Evolutionary conservation across 768 basidiomycete species (phyloP).

Genomic region (Daedaleopsis nitida): DNA sequence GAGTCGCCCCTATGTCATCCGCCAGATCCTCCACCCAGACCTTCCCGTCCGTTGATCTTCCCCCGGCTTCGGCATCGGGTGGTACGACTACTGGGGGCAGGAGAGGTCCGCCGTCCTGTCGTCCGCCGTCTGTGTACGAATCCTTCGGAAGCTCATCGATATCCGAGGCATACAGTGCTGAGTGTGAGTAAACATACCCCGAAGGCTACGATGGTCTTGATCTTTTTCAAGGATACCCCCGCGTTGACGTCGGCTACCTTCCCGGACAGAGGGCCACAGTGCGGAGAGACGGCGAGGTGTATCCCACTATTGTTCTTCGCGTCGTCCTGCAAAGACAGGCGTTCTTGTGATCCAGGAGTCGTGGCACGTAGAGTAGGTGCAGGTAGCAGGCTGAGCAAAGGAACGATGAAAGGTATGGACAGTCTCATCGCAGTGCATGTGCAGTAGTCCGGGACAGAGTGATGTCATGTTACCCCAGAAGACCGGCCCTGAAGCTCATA

Average conservation of each 20-base stretch:
- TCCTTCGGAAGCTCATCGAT: constrained; percentile 33
- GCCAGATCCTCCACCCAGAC: constrained; percentile 55
- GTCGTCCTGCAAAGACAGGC: too few species aligned
- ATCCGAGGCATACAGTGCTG: neutral
- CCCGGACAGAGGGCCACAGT: constrained; percentile 44
- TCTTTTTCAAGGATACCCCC: constrained; percentile 39
- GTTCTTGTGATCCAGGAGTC: too few species aligned
- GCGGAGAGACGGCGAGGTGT: constrained; percentile 48
- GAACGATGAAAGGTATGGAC: too few species aligned
- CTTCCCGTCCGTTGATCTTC: constrained; percentile 51
- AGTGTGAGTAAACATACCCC: constrained; percentile 37
- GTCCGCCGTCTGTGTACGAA: constrained; percentile 53
- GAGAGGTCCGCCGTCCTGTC: constrained; percentile 46
- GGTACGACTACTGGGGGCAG: constrained; percentile 42
- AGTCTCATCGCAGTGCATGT: too few species aligned
- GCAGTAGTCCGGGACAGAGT: too few species aligned
- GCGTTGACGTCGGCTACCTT: constrained; percentile 49
- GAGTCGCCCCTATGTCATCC: constrained; percentile 36
- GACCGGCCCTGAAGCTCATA: too few species aligned
- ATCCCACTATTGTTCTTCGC: constrained; percentile 25
- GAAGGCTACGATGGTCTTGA: constrained; percentile 55
- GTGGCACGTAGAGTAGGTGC: too few species aligned
- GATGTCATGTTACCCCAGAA: too few species aligned
- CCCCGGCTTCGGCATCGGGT: constrained; percentile 51
- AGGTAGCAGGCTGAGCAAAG: too few species aligned